Evolutionary conservation across 2,329 filamentous ascomycete species (phyloP), one percentile per base, ranked within the genome.

Genomic region (Allantophomopsis cytisporea): DNA sequence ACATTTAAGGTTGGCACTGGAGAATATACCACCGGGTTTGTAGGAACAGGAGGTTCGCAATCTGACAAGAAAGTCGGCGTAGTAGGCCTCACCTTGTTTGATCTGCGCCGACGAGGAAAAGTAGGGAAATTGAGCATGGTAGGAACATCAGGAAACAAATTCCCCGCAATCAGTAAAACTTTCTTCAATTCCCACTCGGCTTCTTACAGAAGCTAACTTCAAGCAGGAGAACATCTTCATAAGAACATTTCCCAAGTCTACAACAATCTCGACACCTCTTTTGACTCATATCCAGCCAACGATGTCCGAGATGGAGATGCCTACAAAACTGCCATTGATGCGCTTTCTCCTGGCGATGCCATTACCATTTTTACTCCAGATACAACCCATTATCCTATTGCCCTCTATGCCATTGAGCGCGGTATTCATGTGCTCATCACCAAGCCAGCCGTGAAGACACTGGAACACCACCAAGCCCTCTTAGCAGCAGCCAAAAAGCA

Each of bases 31-130:
- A 95, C 89, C 34, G 88, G 88, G 42, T 95, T 91, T 51, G 87
- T 94, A 41, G 86, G 84, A 42, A 80, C 78, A 44, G 82, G 80
- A 43, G 81, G 79, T 38, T 94, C 86, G 4, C 80, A 74, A 10
- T 94, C 86, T 37, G 89, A 95, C 69, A 95, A 95, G 68, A 95
- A 95, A 62, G 83, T 95, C 37, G 88, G 89, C 42, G 89, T 95
- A 8, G 88, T 95, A 14, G 88, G 84, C 32, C 65, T 95, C 57
- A 89, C 84, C 17, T 68, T 94, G 49, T 94, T 94, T 59, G 88
- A 94, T 59, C 69, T 95, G 48, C 78, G 88, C 43, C 73, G 87
- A 46, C 73, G 88, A 58, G 87, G 88, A 50, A 94, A 94, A 63
- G 88, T 95, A 17, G 80, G 75, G 50, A 76, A 83, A 44, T 67